Percentiles rank a stretch among this genome's conserved stretches.
These are phyloP conservation scores for Actinidia polygama DNA, from an alignment of 179 eudicot species.

Conservation along the genomic window DNA sequence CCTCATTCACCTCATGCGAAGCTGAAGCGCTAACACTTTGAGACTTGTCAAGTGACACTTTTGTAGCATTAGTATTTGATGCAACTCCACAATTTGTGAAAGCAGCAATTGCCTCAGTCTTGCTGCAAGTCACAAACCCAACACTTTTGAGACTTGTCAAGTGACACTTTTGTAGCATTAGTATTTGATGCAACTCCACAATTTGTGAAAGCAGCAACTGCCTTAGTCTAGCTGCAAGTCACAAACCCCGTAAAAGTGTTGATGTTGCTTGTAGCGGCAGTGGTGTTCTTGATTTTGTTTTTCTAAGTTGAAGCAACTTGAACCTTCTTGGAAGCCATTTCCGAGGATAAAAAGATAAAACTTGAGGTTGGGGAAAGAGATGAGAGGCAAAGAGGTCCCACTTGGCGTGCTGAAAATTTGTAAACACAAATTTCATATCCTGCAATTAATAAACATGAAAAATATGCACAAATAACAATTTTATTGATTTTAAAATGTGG, in stretches of 20 bases:
- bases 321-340: too few species aligned
- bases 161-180: not conserved
- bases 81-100: not conserved
- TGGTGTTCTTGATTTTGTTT: too few species aligned
- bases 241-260: not conserved
- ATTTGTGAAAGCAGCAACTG: not conserved
- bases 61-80: not conserved
- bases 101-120: not conserved
- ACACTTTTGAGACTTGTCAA: not conserved
- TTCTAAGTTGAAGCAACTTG: too few species aligned
- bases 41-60: not conserved
- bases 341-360: too few species aligned
- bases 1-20: not conserved
- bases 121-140: not conserved
- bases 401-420: not conserved
- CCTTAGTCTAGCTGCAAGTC: not conserved
- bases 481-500: too few species aligned
- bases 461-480: too few species aligned
- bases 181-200: not conserved
- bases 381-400: not conserved
- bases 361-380: not conserved
- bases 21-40: not conserved
- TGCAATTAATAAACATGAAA: too few species aligned
- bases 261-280: not conserved
- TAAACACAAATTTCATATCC: not conserved